Evolutionary conservation across 2,329 filamentous ascomycete genomes (phyloP), one percentile per base, ranked within the genome.

Genomic region (Fusarium duplospermum): DNA sequence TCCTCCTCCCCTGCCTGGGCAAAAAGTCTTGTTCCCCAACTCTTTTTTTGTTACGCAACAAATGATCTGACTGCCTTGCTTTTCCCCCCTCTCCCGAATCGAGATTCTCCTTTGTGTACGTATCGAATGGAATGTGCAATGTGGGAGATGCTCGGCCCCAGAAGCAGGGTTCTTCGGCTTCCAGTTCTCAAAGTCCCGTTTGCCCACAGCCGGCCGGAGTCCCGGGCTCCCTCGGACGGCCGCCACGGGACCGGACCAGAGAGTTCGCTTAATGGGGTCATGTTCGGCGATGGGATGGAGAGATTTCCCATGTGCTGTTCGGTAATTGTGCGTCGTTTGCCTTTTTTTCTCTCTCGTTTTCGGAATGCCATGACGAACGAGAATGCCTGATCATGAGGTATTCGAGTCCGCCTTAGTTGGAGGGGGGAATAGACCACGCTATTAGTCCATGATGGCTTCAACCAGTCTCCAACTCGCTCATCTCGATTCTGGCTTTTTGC

Each of bases 201-300:
- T 61, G 62, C 64, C 67, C 73, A 69, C 70, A 75, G 66, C 64
- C 71, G 71, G 64, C 71, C 72, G 72, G 72, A 75, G 61, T 31
- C 35, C 72, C 66, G 64, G 72, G 61, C 63, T 47, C 45, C 40
- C 63, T 61, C 63, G 56, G 63, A 47, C 63, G 52, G 33, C 69
- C 69, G 59, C 67, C 36, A 56, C 62, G 72, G 67, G 57, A 50
- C 63, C 69, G 71, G 71, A 66, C 42, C 45, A 59, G 35, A 58
- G 60, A 13, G 31, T 33, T 45, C 54, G 66, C 70, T 77, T 22
- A 68, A 77, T 69, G 67, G 52, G 66, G 74, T 57, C 64, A 74
- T 73, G 62, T 62, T 69, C 74, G 70, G 72, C 70, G 69, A 73
- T 47, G 50, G 62, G 38, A 38, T 52, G 47, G 35, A 42, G n/a